phyloP scores from a whole-genome alignment of 2,329 filamentous ascomycete species.

The Pseudogymnoascus sp. region DNA sequence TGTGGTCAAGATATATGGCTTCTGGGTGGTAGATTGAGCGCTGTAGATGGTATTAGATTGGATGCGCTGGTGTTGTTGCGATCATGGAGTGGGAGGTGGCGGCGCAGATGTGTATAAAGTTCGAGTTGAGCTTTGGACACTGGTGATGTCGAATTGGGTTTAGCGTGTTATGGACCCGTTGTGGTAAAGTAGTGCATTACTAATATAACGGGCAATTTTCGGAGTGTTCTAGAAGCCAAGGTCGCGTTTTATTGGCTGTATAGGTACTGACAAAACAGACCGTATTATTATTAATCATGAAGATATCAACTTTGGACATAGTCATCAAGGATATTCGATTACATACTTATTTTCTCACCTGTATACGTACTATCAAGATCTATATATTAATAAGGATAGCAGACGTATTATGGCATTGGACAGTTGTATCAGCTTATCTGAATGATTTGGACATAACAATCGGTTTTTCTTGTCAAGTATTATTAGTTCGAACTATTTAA shows the following conservation, averaged over 20 bases:
- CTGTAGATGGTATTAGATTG: background rate
- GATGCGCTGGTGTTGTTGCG: constrained; percentile 3
- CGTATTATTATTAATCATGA: background rate
- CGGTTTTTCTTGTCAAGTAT: background rate
- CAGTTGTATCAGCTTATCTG: background rate
- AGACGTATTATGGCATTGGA: no score
- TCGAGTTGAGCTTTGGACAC: constrained; percentile 4
- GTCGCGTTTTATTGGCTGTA: background rate
- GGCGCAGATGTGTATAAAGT: constrained; percentile 7
- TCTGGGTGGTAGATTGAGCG: background rate
- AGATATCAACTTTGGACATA: no score
- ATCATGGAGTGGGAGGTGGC: constrained; percentile 1
- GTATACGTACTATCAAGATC: background rate
- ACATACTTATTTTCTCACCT: background rate
- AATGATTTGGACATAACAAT: no score
- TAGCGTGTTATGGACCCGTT: background rate
- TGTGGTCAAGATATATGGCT: background rate
- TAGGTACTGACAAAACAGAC: background rate
- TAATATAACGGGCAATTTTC: background rate
- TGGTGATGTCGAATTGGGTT: background rate
- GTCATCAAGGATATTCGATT: background rate
- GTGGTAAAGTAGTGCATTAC: background rate
- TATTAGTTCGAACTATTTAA: background rate
- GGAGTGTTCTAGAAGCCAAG: background rate
- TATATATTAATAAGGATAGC: background rate